phyloP scores from a whole-genome alignment of 345 rosid genomes.

The sweet orange (Citrus sinensis) region DVS_A1.0 CM039163.1:2388501-2389000 shows the following conservation, averaged over 20 bases:
- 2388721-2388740: no score
- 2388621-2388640: background rate
- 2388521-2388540: background rate
- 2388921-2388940: background rate
- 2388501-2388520: background rate
- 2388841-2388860: background rate
- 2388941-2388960: background rate
- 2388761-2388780: background rate
- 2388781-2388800: background rate
- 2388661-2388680: background rate
- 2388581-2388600: no score
- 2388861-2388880: background rate
- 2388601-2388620: no score
- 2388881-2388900: background rate
- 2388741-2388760: background rate
- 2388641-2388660: background rate
- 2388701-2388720: no score
- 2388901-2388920: background rate
- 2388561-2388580: background rate
- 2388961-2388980: background rate
- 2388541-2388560: background rate
- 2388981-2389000: background rate
- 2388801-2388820: background rate
- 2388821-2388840: background rate
- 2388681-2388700: no score